phyloP scores from a whole-genome alignment of 2,329 filamentous ascomycete species.

The Curvularia sp. region DNA sequence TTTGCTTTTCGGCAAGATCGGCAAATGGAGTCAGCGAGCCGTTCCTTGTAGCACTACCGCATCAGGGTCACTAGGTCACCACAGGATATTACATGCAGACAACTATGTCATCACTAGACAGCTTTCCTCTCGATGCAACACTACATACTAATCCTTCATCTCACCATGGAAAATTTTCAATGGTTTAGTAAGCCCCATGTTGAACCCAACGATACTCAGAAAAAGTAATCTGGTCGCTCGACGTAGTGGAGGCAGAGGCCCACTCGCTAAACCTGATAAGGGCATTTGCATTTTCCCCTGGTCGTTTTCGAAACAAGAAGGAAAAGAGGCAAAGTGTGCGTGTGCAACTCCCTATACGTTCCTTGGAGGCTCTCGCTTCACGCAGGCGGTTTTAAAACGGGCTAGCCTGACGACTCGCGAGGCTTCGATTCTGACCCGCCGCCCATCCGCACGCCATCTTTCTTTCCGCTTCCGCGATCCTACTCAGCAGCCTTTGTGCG shows the following conservation, averaged over 20 bases:
- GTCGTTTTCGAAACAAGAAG: constrained; percentile 12
- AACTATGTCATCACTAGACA: neutral
- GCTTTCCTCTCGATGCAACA: neutral
- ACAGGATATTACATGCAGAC: neutral
- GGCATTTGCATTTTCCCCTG: constrained; percentile 9
- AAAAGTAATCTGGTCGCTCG: neutral
- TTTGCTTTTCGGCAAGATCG: constrained; percentile 12
- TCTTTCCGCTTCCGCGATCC: constrained; percentile 15
- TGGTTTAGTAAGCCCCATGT: neutral
- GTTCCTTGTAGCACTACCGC: constrained; percentile 6
- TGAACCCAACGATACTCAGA: neutral
- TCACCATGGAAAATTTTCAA: neutral
- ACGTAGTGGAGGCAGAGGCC: neutral
- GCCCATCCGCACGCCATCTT: neutral
- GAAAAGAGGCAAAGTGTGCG: neutral
- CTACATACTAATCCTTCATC: neutral
- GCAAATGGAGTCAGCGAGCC: constrained; percentile 12
- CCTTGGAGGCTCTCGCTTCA: constrained; percentile 3
- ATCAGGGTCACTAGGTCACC: constrained; percentile 1
- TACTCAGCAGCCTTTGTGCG: neutral
- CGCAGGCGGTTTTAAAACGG: constrained; percentile 1
- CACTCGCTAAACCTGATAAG: constrained; percentile 8
- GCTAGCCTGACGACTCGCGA: constrained; percentile 7
- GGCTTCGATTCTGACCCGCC: constrained; percentile 7
- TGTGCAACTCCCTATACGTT: constrained; percentile 1